Conservation (phyloP, 352 stramenopile genomes). For the Phytophthora rubi region DNA sequence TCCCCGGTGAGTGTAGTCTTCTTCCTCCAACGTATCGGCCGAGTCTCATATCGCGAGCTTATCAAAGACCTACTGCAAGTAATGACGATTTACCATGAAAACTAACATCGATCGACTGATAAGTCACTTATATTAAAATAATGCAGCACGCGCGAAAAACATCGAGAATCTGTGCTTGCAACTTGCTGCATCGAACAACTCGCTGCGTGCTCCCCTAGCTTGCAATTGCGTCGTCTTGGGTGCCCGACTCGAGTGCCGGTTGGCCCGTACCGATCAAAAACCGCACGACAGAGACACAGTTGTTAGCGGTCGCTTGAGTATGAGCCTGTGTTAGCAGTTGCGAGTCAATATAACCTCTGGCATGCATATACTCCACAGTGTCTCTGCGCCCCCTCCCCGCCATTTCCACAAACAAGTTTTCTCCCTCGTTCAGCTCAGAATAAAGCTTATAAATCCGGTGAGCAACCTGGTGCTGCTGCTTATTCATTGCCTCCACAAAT, state of each 20-base stretch:
- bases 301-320: neutral
- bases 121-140: too few relatives aligned
- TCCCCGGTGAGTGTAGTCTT: too few relatives aligned
- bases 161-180: too few relatives aligned
- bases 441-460: neutral
- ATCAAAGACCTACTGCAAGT: too few relatives aligned
- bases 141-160: too few relatives aligned
- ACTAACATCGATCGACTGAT: too few relatives aligned
- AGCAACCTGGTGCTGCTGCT: neutral
- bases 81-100: too few relatives aligned
- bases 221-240: neutral
- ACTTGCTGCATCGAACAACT: too few relatives aligned
- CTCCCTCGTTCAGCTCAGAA: neutral
- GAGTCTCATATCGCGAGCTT: too few relatives aligned
- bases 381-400: neutral
- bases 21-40: too few relatives aligned
- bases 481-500: neutral
- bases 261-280: neutral
- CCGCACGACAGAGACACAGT: neutral
- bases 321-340: neutral
- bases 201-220: neutral
- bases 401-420: constrained; percentile 1
- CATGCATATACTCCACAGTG: neutral
- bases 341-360: neutral
- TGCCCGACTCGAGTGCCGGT: neutral